Conservation (phyloP, 23 red algal genomes). For the Gracilaria vermiculophylla region DNA sequence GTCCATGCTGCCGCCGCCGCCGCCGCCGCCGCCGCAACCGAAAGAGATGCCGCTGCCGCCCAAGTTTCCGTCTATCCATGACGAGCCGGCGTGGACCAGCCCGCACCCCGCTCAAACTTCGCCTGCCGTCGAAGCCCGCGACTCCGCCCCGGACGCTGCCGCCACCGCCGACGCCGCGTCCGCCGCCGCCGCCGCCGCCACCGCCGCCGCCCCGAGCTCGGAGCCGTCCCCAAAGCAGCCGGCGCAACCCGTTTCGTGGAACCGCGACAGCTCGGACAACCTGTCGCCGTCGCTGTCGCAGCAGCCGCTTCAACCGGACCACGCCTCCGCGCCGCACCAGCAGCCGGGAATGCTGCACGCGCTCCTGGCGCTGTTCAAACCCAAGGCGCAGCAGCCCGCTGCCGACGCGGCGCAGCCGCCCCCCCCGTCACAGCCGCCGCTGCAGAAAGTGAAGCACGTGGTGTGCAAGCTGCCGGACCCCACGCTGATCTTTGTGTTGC, state of each 20-base stretch:
- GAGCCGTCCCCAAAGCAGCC: background rate
- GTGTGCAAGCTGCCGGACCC: slow-evolving; percentile 56
- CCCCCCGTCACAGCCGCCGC: background rate
- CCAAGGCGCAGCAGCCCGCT: background rate
- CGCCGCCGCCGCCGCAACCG: background rate
- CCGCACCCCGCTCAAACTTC: background rate
- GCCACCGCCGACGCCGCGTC: no score
- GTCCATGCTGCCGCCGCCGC: no score
- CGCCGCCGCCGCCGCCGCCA: background rate
- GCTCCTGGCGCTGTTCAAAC: background rate
- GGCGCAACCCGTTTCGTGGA: background rate
- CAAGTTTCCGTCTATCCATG: slow-evolving; percentile 16
- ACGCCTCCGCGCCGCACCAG: background rate
- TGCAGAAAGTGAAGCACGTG: slow-evolving; percentile 17
- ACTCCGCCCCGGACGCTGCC: background rate
- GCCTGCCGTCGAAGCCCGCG: background rate
- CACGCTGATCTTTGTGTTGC: slow-evolving; percentile 18
- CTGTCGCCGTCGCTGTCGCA: background rate
- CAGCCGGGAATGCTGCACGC: background rate
- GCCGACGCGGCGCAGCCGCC: background rate
- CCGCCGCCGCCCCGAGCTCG: background rate
- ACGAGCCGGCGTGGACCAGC: slow-evolving; percentile 5
- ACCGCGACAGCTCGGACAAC: slow-evolving; percentile 6
- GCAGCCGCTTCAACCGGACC: background rate
- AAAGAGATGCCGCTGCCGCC: slow-evolving; percentile 14